A percentile compares a stretch with the other conserved stretches of the same genome.
phyloP scores from a whole-genome alignment of 352 stramenopile genomes.

The Globisporangium canariense region DNA sequence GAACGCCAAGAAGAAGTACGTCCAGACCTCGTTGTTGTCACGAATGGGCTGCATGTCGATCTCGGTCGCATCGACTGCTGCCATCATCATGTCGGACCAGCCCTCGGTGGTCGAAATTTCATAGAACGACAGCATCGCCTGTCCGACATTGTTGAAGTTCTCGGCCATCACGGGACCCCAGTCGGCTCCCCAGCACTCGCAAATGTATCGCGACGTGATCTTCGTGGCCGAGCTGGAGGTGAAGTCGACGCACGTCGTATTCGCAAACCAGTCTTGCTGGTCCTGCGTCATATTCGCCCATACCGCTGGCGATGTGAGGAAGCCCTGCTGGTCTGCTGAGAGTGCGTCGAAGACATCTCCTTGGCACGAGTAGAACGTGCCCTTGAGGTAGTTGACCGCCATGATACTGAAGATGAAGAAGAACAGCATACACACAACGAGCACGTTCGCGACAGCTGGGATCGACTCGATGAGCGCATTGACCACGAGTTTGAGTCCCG shows the following conservation, averaged over 20 bases:
- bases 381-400: constrained; percentile 93
- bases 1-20: constrained; percentile 88
- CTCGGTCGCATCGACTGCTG: constrained; percentile 79
- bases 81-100: constrained; percentile 92
- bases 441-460: constrained; percentile 86
- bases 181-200: constrained; percentile 48
- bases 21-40: constrained; percentile 78
- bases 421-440: constrained; percentile 90
- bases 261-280: constrained; percentile 51
- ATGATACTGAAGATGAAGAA: constrained; percentile 96
- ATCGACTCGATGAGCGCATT: constrained; percentile 89
- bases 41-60: constrained; percentile 91
- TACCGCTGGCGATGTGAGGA: constrained; percentile 36
- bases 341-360: constrained; percentile 55
- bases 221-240: constrained; percentile 8
- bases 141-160: constrained; percentile 86
- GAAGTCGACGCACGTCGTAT: constrained; percentile 44
- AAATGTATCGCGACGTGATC: constrained; percentile 72
- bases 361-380: constrained; percentile 78
- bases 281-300: constrained; percentile 33
- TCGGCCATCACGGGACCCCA: constrained; percentile 52
- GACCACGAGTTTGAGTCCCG: constrained; percentile 89
- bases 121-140: constrained; percentile 86
- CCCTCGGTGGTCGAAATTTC: constrained; percentile 93
- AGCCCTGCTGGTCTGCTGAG: constrained; percentile 31